These are phyloP conservation scores for Dictyostelium capitatum DNA, from an alignment of 78 protist species.

Conservation along the genomic window DNA sequence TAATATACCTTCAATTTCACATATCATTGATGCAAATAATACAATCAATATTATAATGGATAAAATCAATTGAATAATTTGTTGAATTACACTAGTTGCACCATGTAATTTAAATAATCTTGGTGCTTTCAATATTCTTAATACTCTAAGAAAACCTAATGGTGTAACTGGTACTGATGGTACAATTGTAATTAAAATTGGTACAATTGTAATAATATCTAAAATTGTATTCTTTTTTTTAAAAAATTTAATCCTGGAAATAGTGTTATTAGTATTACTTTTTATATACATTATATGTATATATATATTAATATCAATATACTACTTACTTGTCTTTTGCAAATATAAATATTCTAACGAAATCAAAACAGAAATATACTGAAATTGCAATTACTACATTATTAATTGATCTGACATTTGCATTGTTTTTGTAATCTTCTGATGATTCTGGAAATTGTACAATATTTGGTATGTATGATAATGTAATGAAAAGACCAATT, in stretches of 20 bases:
- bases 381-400: constrained; percentile 11
- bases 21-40: constrained; percentile 74
- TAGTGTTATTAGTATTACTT: neutral
- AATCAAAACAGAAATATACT: constrained; percentile 44
- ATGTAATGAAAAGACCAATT: constrained; percentile 52
- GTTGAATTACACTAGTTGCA: constrained; percentile 27
- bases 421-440: neutral
- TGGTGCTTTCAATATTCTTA: constrained; percentile 75
- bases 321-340: constrained; percentile 66
- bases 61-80: constrained; percentile 39
- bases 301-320: too few relatives aligned
- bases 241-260: constrained; percentile 11
- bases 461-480: constrained; percentile 23
- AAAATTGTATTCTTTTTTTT: constrained; percentile 53
- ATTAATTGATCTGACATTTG: constrained; percentile 4
- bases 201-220: constrained; percentile 60
- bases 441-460: neutral
- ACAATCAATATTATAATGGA: constrained; percentile 60
- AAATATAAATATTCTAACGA: constrained; percentile 54
- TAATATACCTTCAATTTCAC: constrained; percentile 41
- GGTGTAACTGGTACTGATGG: constrained; percentile 70
- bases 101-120: constrained; percentile 80
- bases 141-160: constrained; percentile 70
- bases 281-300: neutral
- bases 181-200: constrained; percentile 59